Evolutionary conservation across 345 rosid genomes (phyloP), one percentile per base, ranked within the genome.

Genomic region (Lepidium africanum): DNA sequence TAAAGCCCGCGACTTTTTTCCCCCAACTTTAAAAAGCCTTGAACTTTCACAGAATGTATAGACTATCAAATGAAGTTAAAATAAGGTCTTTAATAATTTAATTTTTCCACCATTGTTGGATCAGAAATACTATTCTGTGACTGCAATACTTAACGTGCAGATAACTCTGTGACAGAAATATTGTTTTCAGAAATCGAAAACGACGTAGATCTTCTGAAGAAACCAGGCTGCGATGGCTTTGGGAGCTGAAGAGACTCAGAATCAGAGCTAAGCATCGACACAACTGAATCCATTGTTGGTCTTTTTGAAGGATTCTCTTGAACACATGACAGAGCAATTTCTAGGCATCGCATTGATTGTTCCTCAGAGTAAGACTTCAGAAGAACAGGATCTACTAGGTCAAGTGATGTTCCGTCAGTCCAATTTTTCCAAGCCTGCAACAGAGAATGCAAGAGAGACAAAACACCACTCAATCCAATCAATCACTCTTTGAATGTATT

Each of bases 361-460:
- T 42, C 36, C 40, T 58, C 23, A 7, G 48, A 35, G 70, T 41
- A 15, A 50, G 71, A 30, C 43, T 45, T 11, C 56, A 62, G 10
- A 71, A 39, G 6, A 36, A 10, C 16, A 72, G 45, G 8, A 51
- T 79, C 72, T 4, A 79, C 17, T 30, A 79, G 12, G 21, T 79
- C 79, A 52, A 56, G 33, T 52, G 46, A 27, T 53, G 64, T 75
- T 10, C 41, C 72, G 59, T 70, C 78, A 36, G 40, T 59, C 82
- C 83, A 81, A 11, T 74, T 36, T 32, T 21, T 70, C 82, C 81
- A 80, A 52, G 79, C 83, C 83, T 83, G 57, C 40, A 76, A 52
- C 27, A 65, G 17, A 12, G 43, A 7, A 0, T 5, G 33, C 40
- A 21, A 38, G 1, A 38, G 21, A 52, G 32, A 12, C 21, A 40